These are phyloP conservation scores for Mitragyna speciosa DNA, from an alignment of 257 asterid species.

Conservation along the genomic window DNA sequence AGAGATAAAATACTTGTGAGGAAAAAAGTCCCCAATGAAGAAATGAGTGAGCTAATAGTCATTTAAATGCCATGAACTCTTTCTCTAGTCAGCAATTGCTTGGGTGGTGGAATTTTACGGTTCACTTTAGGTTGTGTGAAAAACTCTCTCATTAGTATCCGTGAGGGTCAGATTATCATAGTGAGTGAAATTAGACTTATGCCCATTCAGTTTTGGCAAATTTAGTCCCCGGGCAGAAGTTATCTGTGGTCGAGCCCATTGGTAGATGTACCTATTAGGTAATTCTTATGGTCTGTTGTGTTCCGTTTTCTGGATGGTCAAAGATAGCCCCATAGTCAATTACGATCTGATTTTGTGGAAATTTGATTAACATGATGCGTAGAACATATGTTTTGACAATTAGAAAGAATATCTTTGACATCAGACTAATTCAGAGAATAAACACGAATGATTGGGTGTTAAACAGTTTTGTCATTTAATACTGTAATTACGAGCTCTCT, in stretches of 20 bases:
- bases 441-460: background rate
- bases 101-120: no score
- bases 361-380: background rate
- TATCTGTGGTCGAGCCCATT: background rate
- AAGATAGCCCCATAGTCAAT: background rate
- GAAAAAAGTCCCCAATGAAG: no score
- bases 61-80: no score
- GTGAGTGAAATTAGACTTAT: no score
- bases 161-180: no score
- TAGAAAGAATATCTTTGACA: background rate
- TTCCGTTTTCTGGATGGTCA: background rate
- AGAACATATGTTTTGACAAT: background rate
- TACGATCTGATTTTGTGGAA: background rate
- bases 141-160: no score
- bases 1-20: no score
- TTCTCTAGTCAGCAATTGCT: no score
- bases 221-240: background rate
- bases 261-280: background rate
- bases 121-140: no score
- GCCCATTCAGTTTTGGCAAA: background rate
- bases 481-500: background rate
- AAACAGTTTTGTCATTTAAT: background rate
- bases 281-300: background rate
- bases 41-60: no score
- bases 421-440: background rate